phyloP scores from a whole-genome alignment of 2,329 filamentous ascomycete genomes.

The Didymella sp. region DNA sequence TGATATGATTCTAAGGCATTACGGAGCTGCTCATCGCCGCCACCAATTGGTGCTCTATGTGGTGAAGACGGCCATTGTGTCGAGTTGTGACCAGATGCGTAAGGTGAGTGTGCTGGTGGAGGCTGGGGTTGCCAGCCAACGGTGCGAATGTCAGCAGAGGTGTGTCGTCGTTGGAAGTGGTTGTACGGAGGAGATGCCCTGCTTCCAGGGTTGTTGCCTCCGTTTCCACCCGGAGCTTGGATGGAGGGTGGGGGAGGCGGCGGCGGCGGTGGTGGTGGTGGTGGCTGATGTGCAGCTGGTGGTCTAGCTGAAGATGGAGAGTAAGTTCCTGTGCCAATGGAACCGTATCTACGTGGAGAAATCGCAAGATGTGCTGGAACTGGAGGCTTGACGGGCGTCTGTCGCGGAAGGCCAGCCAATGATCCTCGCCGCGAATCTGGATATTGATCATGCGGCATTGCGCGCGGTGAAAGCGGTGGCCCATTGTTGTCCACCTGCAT shows the following conservation, averaged over 20 bases:
- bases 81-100: constrained; percentile 67
- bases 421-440: constrained; percentile 74
- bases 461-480: constrained; percentile 84
- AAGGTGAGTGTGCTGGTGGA: constrained; percentile 66
- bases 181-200: constrained; percentile 66
- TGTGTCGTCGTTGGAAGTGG: constrained; percentile 80
- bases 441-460: constrained; percentile 74
- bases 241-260: constrained; percentile 68
- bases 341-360: constrained; percentile 83
- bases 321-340: constrained; percentile 73
- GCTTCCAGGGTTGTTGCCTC: constrained; percentile 54
- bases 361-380: constrained; percentile 82
- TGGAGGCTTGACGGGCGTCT: constrained; percentile 75
- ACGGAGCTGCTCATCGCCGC: constrained; percentile 72
- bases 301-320: constrained; percentile 78
- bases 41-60: constrained; percentile 54
- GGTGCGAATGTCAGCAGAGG: constrained; percentile 89
- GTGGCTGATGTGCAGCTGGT: constrained; percentile 67
- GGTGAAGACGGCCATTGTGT: constrained; percentile 73
- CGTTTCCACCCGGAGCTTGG: constrained; percentile 66
- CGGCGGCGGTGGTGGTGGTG: constrained; percentile 70
- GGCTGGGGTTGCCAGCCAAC: constrained; percentile 67
- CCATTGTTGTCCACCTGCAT: constrained; percentile 58
- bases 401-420: constrained; percentile 60
- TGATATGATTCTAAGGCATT: constrained; percentile 75